A percentile compares a stretch with the other conserved stretches of the same genome.
phyloP scores from a whole-genome alignment of 2,329 filamentous ascomycete species.

The Scytalidium lignicola region DNA sequence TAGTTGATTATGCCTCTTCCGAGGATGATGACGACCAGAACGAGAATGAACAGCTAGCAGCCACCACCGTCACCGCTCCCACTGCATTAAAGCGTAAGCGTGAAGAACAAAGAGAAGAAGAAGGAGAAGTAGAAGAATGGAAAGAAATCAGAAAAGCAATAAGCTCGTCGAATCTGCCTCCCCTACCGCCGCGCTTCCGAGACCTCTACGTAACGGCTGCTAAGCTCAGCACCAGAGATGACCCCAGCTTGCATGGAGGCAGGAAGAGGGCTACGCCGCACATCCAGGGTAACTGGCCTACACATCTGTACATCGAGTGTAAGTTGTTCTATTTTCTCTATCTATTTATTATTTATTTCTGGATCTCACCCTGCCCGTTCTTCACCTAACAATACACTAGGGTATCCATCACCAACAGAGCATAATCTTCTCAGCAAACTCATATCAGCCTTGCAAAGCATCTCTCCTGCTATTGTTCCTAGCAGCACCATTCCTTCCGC shows the following conservation, averaged over 20 bases:
- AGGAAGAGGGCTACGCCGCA: constrained; percentile 79
- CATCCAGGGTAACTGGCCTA: constrained; percentile 85
- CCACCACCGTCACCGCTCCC: neutral
- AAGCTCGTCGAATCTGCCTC: constrained; percentile 46
- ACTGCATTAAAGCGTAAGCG: neutral
- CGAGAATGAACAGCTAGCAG: neutral
- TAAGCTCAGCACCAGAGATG: constrained; percentile 71
- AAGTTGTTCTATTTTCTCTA: constrained; percentile 32
- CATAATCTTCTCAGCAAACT: constrained; percentile 36
- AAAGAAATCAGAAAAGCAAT: neutral
- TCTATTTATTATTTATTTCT: too few relatives aligned
- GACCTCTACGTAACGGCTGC: constrained; percentile 84
- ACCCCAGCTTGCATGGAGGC: constrained; percentile 80
- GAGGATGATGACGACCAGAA: constrained; percentile 29
- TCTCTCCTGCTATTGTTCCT: neutral
- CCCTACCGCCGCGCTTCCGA: constrained; percentile 75
- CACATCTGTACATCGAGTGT: constrained; percentile 93
- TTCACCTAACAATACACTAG: too few relatives aligned
- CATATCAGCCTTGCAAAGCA: constrained; percentile 31
- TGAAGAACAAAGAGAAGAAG: neutral
- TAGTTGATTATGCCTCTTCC: constrained; percentile 63
- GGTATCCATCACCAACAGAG: neutral
- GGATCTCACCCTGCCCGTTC: too few relatives aligned
- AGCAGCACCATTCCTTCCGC: too few relatives aligned
- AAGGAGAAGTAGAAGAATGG: neutral